phyloP scores from a whole-genome alignment of 768 basidiomycete species.

The Kwoniella heveanensis region DNA sequence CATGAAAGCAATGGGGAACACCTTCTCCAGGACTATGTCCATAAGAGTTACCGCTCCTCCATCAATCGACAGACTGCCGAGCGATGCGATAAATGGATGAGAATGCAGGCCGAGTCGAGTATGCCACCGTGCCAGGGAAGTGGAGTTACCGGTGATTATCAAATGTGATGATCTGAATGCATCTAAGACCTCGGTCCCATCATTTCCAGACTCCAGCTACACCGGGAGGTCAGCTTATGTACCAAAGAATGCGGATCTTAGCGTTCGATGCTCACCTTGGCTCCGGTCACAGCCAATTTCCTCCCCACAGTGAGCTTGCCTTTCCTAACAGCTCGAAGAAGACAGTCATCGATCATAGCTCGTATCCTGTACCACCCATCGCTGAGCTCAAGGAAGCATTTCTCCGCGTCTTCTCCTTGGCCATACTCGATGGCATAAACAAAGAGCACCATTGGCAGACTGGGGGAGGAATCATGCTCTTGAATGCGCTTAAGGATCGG shows the following conservation, averaged over 20 bases:
- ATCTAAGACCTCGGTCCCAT: constrained; percentile 79
- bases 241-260: neutral
- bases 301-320: constrained; percentile 73
- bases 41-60: constrained; percentile 77
- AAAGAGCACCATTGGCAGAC: constrained; percentile 80
- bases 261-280: constrained; percentile 73
- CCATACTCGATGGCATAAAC: constrained; percentile 66
- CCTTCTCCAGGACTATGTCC: constrained; percentile 73
- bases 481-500: constrained; percentile 79
- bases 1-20: constrained; percentile 76
- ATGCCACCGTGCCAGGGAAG: constrained; percentile 85
- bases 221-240: neutral
- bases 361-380: constrained; percentile 95
- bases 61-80: constrained; percentile 76
- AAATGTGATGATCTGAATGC: constrained; percentile 71
- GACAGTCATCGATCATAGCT: constrained; percentile 71
- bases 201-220: constrained; percentile 74
- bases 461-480: constrained; percentile 77
- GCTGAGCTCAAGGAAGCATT: constrained; percentile 78
- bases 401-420: constrained; percentile 47
- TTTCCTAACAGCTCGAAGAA: constrained; percentile 69
- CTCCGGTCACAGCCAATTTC: constrained; percentile 79
- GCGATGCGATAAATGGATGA: constrained; percentile 68
- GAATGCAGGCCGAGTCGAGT: constrained; percentile 77
- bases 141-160: constrained; percentile 76